phyloP scores from a whole-genome alignment of 768 basidiomycete species.

The Mycena rebaudengoi region DNA sequence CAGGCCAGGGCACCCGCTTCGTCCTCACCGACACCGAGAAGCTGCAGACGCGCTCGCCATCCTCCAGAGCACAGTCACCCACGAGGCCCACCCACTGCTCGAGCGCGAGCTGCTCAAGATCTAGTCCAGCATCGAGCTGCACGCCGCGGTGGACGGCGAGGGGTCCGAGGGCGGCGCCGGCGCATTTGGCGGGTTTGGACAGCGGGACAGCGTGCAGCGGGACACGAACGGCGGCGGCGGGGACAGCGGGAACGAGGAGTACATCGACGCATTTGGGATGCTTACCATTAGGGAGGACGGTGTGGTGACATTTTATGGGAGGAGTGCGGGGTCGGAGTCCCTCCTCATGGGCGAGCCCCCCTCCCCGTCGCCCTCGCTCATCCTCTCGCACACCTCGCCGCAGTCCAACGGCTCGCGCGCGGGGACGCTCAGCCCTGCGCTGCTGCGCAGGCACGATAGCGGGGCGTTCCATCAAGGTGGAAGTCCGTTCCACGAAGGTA shows the following conservation, averaged over 20 bases:
- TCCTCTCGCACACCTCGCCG: no score
- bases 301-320: conserved; percentile 74
- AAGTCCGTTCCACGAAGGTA: no score
- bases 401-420: no score
- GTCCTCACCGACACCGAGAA: conserved; percentile 77
- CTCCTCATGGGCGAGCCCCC: conserved; percentile 41
- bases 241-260: conserved; percentile 46
- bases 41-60: conserved; percentile 71
- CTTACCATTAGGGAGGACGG: no score
- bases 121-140: conserved; percentile 73
- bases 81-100: conserved; percentile 66
- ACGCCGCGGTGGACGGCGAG: conserved; percentile 60
- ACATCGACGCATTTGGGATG: conserved; percentile 74
- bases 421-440: no score
- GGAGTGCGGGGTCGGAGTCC: conserved; percentile 75
- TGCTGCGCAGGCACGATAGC: conserved; percentile 6
- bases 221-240: no score
- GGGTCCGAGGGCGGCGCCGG: no score
- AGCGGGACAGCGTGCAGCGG: neutral
- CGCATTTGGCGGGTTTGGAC: neutral
- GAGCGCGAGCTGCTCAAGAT: conserved; percentile 65
- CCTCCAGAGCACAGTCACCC: conserved; percentile 55
- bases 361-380: conserved; percentile 1
- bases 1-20: conserved; percentile 74
- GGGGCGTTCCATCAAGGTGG: no score